Evolutionary conservation across 495 filamentous ascomycete genomes (phyloP).

Genomic region (Penicillium desertorum): DNA sequence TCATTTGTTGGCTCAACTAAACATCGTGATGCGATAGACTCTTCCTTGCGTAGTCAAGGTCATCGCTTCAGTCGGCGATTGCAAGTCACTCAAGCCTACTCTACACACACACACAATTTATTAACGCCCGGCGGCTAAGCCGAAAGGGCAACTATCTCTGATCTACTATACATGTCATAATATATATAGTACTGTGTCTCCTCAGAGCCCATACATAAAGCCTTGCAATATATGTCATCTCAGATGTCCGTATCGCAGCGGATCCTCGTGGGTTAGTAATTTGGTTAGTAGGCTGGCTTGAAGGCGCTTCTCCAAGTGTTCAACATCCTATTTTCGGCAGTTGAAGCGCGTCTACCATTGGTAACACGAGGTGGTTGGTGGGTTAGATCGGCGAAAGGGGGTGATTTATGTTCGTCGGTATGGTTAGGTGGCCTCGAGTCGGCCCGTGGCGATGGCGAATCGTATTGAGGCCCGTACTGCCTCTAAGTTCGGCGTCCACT

Average conservation of each 20-base stretch:
- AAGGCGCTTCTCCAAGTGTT: constrained; percentile 9
- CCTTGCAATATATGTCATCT: neutral
- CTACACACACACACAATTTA: too few species aligned
- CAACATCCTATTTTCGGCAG: constrained; percentile 6
- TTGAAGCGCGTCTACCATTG: constrained; percentile 10
- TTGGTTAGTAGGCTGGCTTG: constrained; percentile 3
- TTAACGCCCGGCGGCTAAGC: too few species aligned
- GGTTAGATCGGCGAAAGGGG: neutral
- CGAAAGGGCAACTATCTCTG: too few species aligned
- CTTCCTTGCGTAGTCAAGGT: too few species aligned
- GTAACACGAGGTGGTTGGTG: constrained; percentile 19
- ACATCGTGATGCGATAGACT: too few species aligned
- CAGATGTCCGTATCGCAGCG: neutral
- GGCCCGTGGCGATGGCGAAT: constrained; percentile 33
- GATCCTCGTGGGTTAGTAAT: neutral
- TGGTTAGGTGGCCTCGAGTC: constrained; percentile 26
- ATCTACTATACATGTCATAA: too few species aligned
- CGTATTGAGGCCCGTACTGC: constrained; percentile 30
- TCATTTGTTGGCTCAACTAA: too few species aligned
- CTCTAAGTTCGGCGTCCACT: constrained; percentile 33
- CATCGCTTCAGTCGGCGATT: too few species aligned
- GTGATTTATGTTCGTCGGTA: neutral
- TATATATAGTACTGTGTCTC: neutral
- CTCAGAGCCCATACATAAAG: neutral
- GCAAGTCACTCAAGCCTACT: too few species aligned